Conservation (phyloP, 768 basidiomycete genomes). For the Calvatia gigantea region DNA sequence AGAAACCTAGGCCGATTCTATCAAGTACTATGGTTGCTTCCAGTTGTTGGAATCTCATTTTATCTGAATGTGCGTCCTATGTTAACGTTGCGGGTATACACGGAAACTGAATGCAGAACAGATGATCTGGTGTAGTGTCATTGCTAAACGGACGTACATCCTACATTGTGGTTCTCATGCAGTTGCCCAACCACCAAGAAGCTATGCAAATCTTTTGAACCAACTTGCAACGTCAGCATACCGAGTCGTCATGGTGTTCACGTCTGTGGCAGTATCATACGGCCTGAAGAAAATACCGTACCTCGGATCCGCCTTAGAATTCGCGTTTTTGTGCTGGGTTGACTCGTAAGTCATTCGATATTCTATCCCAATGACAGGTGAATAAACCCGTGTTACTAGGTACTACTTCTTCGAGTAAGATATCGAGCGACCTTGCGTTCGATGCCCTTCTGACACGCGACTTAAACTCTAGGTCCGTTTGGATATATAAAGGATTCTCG, state of each 20-base stretch:
- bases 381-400: conserved; percentile 31
- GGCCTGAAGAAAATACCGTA: conserved; percentile 61
- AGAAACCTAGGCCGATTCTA: conserved; percentile 75
- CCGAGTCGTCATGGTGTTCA: conserved; percentile 76
- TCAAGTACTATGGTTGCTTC: conserved; percentile 75
- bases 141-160: conserved; percentile 71
- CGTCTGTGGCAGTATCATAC: conserved; percentile 68
- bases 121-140: conserved; percentile 74
- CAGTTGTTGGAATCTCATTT: conserved; percentile 70
- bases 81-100: background rate
- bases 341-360: conserved; percentile 62
- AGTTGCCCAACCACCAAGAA: conserved; percentile 46
- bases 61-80: conserved; percentile 73
- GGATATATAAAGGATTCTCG: conserved; percentile 72
- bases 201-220: conserved; percentile 69
- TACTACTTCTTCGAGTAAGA: conserved; percentile 90
- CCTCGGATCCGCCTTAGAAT: conserved; percentile 56
- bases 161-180: conserved; percentile 68
- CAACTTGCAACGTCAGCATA: conserved; percentile 80
- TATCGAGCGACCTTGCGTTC: background rate
- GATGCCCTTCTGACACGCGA: background rate
- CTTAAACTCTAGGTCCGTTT: conserved; percentile 54
- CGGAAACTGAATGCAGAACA: conserved; percentile 25
- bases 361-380: background rate
- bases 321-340: conserved; percentile 81